Evolutionary conservation across 2,329 filamentous ascomycete species (phyloP), one percentile per base, ranked within the genome.

Genomic region (Diaporthe capsici): DNA sequence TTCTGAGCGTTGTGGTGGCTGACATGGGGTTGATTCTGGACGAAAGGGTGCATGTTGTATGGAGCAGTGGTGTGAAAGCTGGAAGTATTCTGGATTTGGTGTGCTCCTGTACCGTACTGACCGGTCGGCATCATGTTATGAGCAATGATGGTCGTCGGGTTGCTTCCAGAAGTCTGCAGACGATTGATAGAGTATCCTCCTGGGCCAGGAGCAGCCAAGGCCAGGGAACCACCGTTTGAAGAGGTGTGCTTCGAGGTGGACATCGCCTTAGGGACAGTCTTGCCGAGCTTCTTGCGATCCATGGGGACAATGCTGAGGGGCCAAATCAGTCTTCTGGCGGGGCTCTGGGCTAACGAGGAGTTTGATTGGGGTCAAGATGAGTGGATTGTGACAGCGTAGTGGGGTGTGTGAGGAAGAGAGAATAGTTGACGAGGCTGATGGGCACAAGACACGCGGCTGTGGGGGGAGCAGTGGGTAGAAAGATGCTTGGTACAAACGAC

Each of bases 211-310:
- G 6, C 5, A 17, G 9, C 25, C 0, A 13, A 25, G 22, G 57
- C 9, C 57, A 37, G 12, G 31, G 17, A n/a, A 12, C 7, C 2
- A 3, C 20, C 20, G 31, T 39, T 42, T 8, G 58, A 42, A 42
- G 12, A 1, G 1, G 10, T 28, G 1, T 6, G 37, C 8, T 25
- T 25, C 20, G 22, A 7, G 2, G 3, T n/a, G 2, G 20, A 34
- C 8, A 1, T 9, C 4, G 58, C 4, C 22, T 17, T 2, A 8
- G 7, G n/a, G 20, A 20, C 22, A 25, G 22, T 17, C 22, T 39
- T 7, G 1, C 5, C 12, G 13, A 15, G 7, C 4, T 8, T 25
- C 13, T 28, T 15, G 37, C 3, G 39, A n/a, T 63, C 13, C 60
- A 63, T 63, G 8, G 15, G 3, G 39, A 20, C n/a, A 10, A 31